Conservation (phyloP, 805 yeast species). For the Zygotorulaspora danielsina region DNA sequence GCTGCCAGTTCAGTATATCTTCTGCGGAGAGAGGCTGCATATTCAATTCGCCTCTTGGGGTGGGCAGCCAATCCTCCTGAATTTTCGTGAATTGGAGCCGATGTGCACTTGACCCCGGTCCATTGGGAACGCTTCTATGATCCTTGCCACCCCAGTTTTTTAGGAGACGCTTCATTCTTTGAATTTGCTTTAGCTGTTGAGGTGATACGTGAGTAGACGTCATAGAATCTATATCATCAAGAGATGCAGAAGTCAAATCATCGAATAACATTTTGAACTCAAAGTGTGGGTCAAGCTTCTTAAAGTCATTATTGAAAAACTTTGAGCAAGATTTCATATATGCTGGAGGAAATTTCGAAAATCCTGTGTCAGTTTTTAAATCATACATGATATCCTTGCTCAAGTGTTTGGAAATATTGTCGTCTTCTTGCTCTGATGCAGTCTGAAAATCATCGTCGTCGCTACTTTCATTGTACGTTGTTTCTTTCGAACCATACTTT, state of each 20-base stretch:
- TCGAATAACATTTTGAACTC: conserved; percentile 72
- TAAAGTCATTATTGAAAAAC: conserved; percentile 29
- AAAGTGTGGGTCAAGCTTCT: conserved; percentile 66
- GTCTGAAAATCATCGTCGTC: conserved; percentile 40
- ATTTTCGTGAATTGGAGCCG: conserved; percentile 66
- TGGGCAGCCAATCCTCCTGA: conserved; percentile 78
- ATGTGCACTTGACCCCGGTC: conserved; percentile 45
- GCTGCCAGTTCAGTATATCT: conserved; percentile 39
- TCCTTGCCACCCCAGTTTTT: conserved; percentile 86
- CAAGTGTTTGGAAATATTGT: conserved; percentile 16
- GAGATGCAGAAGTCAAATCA: conserved; percentile 58
- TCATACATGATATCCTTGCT: conserved; percentile 34
- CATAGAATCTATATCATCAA: conserved; percentile 74
- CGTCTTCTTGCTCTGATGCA: conserved; percentile 33
- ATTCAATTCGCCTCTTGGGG: conserved; percentile 52
- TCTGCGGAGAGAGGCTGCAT: conserved; percentile 51
- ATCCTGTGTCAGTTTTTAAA: conserved; percentile 28
- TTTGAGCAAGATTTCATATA: conserved; percentile 14
- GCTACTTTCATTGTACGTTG: conserved; percentile 24
- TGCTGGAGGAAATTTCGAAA: conserved; percentile 21
- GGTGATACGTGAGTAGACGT: conserved; percentile 67
- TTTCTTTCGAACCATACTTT: conserved; percentile 12
- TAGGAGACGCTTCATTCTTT: conserved; percentile 46
- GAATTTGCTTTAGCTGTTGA: conserved; percentile 60
- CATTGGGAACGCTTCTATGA: conserved; percentile 67